phyloP scores from a whole-genome alignment of 1,139 yeast species.

The Lodderomyces theae region DNA sequence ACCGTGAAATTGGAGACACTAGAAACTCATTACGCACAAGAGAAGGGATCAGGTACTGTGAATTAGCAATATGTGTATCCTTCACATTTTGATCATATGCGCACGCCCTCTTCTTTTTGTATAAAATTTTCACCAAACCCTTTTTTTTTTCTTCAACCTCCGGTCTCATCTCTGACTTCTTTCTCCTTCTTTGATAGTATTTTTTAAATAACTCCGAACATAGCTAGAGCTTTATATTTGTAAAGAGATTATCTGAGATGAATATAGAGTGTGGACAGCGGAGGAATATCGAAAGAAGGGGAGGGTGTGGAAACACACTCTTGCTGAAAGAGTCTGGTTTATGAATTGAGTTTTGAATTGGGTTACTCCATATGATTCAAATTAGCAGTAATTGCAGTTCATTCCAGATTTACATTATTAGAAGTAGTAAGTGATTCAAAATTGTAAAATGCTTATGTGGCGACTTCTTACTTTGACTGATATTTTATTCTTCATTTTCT shows the following conservation, averaged over 20 bases:
- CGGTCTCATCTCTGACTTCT: constrained; percentile 8
- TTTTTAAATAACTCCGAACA: constrained; percentile 42
- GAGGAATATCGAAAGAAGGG: constrained; percentile 43
- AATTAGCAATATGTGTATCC: no score
- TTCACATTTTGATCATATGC: no score
- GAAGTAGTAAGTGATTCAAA: background rate
- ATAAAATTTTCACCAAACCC: no score
- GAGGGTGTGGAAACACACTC: background rate
- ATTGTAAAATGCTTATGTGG: background rate
- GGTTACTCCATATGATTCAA: background rate
- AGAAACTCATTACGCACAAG: no score
- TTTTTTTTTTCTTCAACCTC: constrained; percentile 9
- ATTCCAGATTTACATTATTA: background rate
- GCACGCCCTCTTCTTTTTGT: constrained; percentile 5
- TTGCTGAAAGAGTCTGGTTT: background rate
- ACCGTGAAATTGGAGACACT: no score
- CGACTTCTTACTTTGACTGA: no score
- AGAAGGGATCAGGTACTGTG: no score
- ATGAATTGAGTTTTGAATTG: background rate
- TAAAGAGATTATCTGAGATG: constrained; percentile 23
- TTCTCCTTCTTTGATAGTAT: constrained; percentile 23
- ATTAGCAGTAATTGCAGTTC: background rate
- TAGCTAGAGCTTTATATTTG: constrained; percentile 56
- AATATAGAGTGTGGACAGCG: constrained; percentile 70
- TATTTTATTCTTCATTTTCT: no score